Percentiles rank a stretch among this genome's conserved stretches.
phyloP scores from a whole-genome alignment of 768 basidiomycete species.

The Clathrus columnatus region DNA sequence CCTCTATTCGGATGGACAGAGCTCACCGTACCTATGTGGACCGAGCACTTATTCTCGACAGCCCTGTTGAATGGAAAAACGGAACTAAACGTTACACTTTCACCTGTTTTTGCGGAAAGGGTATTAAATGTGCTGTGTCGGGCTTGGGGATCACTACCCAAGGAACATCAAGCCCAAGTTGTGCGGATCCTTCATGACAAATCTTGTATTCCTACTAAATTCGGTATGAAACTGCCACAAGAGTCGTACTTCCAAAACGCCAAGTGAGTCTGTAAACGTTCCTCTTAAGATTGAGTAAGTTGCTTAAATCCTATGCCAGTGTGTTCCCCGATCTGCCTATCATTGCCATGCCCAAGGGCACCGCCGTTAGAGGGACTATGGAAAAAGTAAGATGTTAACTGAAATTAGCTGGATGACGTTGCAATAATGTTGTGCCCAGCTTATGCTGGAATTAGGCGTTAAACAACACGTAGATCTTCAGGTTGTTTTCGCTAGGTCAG shows the following conservation, averaged over 20 bases:
- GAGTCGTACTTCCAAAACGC: slow-evolving; percentile 81
- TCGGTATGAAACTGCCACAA: slow-evolving; percentile 62
- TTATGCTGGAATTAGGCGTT: slow-evolving; percentile 69
- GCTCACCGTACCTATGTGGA: slow-evolving; percentile 67
- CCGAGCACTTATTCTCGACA: slow-evolving; percentile 51
- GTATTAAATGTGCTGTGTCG: slow-evolving; percentile 59
- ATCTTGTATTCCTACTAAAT: slow-evolving; percentile 56
- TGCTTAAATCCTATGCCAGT: slow-evolving; percentile 3
- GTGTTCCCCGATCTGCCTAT: slow-evolving; percentile 87
- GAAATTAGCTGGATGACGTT: not conserved
- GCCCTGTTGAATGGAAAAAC: slow-evolving; percentile 31
- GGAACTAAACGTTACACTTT: slow-evolving; percentile 55
- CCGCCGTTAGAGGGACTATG: slow-evolving; percentile 53
- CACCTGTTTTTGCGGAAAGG: slow-evolving; percentile 71
- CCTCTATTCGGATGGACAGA: slow-evolving; percentile 71
- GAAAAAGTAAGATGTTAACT: slow-evolving; percentile 37
- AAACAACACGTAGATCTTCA: slow-evolving; percentile 89
- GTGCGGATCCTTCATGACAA: slow-evolving; percentile 38
- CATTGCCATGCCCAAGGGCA: slow-evolving; percentile 59
- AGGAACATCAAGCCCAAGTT: slow-evolving; percentile 38
- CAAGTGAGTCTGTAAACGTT: slow-evolving; percentile 23
- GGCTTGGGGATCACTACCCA: slow-evolving; percentile 60
- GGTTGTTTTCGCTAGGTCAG: slow-evolving; percentile 80
- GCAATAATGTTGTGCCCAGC: not conserved
- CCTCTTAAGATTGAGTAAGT: not conserved